Evolutionary conservation across 148 eudicot species (phyloP), one percentile per base, ranked within the genome.

Genomic region (Pharnaceum exiguum): DNA sequence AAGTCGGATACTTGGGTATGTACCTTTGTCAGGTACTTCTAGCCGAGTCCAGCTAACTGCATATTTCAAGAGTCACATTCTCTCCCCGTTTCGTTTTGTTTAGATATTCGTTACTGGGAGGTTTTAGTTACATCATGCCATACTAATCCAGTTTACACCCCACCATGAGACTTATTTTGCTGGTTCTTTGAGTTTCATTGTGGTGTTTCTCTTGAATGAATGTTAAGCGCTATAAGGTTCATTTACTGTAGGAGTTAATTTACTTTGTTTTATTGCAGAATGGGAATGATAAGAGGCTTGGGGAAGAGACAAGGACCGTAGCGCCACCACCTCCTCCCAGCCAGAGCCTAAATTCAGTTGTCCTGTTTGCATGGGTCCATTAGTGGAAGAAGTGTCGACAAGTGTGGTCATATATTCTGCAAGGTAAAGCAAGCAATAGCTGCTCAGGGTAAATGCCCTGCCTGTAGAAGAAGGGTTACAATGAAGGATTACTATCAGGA

Each of bases 391-490:
- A 62, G 67, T 65, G 77, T 68, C 98, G 7, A 91, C 98, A 7
- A 85, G 70, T 91, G 98, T 55, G 98, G 98, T 55, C 98, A 91
- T 72, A 83, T 91, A 48, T 91, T 91, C 71, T 91, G 98, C 73
- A 88, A 85, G 79, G 59, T 63, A 1, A 79, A 66, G 61, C 61
- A 82, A 55, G 76, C 96, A 42, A 70, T 91, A 40, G 57, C 75
- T 62, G 75, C 75, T 59, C 90, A 85, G 80, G 62, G 71, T 7
- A 83, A 88, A 76, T 91, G 98, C 58, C 98, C 98, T 45, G 85
- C 96, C 1, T 91, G 98, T 67, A 75, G 98, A 68, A 76, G 77
- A 51, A 91, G 72, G 74, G 63, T 83, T 37, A 77, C 78, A 5
- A 63, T 60, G 71, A 91, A 60, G 73, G 87, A 83, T n/a, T 62